Base-by-base conservation (phyloP, 257 asterid species). In the Buddleja alternifolia region DNA sequence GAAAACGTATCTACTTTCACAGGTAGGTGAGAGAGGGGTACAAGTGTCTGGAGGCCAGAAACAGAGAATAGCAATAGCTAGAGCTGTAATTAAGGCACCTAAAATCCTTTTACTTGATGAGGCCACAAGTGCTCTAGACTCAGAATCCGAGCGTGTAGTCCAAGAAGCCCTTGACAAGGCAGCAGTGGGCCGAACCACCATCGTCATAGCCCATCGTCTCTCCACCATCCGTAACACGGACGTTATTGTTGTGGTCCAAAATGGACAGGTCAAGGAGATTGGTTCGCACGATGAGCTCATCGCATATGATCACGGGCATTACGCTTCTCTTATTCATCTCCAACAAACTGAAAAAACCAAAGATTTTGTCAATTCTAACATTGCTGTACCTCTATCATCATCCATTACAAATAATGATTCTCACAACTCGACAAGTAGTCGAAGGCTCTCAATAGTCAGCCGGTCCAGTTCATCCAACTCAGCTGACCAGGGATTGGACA, bases 41-140 rank as follows among this genome's bases (percentile, higher is more conserved):
- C 97, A 92, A 66, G 57, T 92, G 15, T 92, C 97, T 0, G 93
- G 97, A 20, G 97, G 97, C 12, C 96, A 92, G 71, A 92, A 92
- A 81, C 96, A 92, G 44, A 78, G 97, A 60, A 80, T 92, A 1
- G 97, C 94, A 3, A 78, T 92, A 0, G 97, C 96, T 4, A 79
- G 96, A 10, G 97, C 96, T 3, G 71, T 92, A 25, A 23, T 89
- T 42, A 82, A 90, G 78, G 89, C 81, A 72, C 83, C 93, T 0
- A 92, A 83, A 78, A 78, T 92, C 21, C 74, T 87, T 86, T 71
- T 92, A 74, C 84, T 92, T 0, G 96, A 92, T 9, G 96, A 92
- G 66, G 97, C 96, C 1, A 92, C 97, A 0, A 92, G 96, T 36
- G 96, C 96, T 0, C 95, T 89, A 0, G 97, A 92, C 32, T 86